These are phyloP conservation scores for Pseudodiploospora longispora DNA, from an alignment of 2,329 filamentous ascomycete genomes.

Conservation along the genomic window DNA sequence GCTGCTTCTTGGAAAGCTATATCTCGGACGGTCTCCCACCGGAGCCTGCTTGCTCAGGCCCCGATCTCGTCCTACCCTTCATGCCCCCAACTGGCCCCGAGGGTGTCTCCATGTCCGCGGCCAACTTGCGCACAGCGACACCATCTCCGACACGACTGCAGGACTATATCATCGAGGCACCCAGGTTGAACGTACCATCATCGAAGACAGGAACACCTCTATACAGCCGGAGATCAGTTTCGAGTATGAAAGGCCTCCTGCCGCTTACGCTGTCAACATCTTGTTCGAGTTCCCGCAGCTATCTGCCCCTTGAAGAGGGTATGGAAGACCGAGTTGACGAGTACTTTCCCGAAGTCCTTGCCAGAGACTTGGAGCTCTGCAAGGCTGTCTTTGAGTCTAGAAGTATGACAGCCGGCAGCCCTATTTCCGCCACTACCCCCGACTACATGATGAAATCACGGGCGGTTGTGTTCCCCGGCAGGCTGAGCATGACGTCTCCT, in stretches of 20 bases:
- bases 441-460: background rate
- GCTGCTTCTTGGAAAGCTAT: constrained; percentile 1
- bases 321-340: constrained; percentile 26
- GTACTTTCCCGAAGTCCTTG: constrained; percentile 50
- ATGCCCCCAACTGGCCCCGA: background rate
- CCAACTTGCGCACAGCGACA: background rate
- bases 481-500: constrained; percentile 14
- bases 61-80: background rate
- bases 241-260: constrained; percentile 31
- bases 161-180: too few relatives aligned
- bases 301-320: constrained; percentile 15
- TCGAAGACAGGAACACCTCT: constrained; percentile 5
- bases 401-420: constrained; percentile 45
- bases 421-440: constrained; percentile 20
- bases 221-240: constrained; percentile 26
- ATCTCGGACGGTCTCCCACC: background rate
- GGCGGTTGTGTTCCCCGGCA: constrained; percentile 1
- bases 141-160: too few relatives aligned
- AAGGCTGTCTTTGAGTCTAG: constrained; percentile 39
- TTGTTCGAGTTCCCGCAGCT: constrained; percentile 15
- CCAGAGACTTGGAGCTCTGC: constrained; percentile 43
- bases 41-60: background rate
- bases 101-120: constrained; percentile 6
- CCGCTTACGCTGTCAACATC: constrained; percentile 27
- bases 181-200: too few relatives aligned